Evolutionary conservation across 2,329 filamentous ascomycete species (phyloP), one percentile per base, ranked within the genome.

Genomic region (Beauveria asiatica): DNA sequence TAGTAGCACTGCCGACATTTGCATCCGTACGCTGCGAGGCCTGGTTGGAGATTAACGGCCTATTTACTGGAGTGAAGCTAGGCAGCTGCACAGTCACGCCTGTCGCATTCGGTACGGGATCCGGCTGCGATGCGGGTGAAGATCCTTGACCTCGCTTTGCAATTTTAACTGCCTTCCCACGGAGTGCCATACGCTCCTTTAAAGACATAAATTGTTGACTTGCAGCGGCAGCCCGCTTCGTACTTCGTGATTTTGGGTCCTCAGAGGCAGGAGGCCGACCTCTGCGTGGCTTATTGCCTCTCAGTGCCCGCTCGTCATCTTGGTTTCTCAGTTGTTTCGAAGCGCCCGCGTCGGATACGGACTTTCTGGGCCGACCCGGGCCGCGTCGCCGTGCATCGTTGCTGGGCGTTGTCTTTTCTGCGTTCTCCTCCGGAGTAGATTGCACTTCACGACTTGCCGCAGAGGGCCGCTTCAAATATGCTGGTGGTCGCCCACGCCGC

Each of bases 111-210:
- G 30, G n/a, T 16, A 3, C 9, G 23, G 23, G 5, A 11, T 27
- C 17, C 41, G 37, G 5, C 19, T 42, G 45, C 13, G 45, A 7
- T 19, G 19, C 21, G 41, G 57, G 27, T 19, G 42, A 30, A 13
- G 37, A 52, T 16, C 46, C 62, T 7, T 64, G 57, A 61, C 69
- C 76, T 16, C 73, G 72, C 59, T 70, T 70, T 23, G 73, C 71
- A 49, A 84, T 83, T 69, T 77, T 82, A 64, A 84, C 76, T 57
- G 75, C 78, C 68, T 77, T 83, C 11, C 81, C 82, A 56, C 72
- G 75, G 2, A 82, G 71, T 39, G 77, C 80, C 75, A 83, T 79
- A n/a, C 80, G 76, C 65, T 84, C 82, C 42, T 77, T 76, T 78
- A 85, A 78, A 6, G 82, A 84, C 72, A 84, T 73, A 52, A 80